These are phyloP conservation scores for Aspergillus floridensis DNA, from an alignment of 2,329 filamentous ascomycete genomes.

Conservation along the genomic window DNA sequence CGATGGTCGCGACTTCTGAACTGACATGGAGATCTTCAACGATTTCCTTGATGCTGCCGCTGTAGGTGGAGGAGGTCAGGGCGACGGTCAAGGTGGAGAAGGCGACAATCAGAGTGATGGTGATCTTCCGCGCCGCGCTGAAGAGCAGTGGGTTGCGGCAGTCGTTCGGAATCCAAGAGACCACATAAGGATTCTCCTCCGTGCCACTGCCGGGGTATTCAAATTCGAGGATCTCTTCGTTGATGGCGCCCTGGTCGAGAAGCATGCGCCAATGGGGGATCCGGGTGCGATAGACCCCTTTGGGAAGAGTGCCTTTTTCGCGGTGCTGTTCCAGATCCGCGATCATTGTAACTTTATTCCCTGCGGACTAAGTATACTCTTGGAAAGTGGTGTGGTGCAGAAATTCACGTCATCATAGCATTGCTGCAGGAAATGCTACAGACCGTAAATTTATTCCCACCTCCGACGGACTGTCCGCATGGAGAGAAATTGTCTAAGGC, in stretches of 20 bases:
- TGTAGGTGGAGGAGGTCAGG: slow-evolving; percentile 1
- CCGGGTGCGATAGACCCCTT: not conserved
- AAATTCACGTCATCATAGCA: not conserved
- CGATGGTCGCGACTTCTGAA: not conserved
- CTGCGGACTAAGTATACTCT: not conserved
- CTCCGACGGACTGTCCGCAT: not conserved
- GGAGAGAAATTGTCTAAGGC: not conserved
- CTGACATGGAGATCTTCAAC: not conserved
- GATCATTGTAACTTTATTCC: not conserved
- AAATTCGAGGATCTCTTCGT: not conserved
- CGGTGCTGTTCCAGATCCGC: not conserved
- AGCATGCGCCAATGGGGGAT: slow-evolving; percentile 4
- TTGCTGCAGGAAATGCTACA: not conserved
- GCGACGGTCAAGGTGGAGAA: slow-evolving; percentile 3
- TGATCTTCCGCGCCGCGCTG: not conserved
- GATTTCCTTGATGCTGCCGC: slow-evolving; percentile 4
- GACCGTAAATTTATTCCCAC: not conserved
- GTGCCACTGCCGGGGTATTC: slow-evolving; percentile 4
- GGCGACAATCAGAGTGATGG: slow-evolving; percentile 3
- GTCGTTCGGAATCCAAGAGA: slow-evolving; percentile 4
- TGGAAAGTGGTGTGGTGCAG: not conserved
- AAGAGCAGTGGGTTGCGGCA: slow-evolving; percentile 2
- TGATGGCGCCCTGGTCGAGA: slow-evolving; percentile 3
- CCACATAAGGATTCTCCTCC: not conserved
- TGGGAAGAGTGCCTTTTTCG: not conserved